Evolutionary conservation across 768 basidiomycete species (phyloP), one percentile per base, ranked within the genome.

Genomic region (Psilocybe subaeruginosa): DNA sequence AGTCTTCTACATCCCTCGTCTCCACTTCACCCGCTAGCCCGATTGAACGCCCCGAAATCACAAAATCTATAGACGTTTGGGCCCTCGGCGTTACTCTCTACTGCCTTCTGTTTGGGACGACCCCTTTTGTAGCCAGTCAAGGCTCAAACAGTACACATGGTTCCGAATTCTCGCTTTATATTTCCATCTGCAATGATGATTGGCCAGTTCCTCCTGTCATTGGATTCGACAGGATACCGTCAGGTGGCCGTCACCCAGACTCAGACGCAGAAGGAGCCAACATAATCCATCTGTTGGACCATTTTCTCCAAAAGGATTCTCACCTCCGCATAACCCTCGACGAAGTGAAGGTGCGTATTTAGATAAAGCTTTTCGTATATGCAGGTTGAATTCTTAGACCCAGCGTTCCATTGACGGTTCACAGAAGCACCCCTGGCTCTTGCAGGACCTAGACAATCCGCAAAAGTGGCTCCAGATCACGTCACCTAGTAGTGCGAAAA

Each of bases 51-150:
- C 86, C 82, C 4, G 82, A 84, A 3, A 90, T 97, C 54, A 94
- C 94, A 43, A 94, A 95, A 72, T 89, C 94, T 3, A 97, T 99
- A 71, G 97, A 99, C 70, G 86, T 99, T 35, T 99, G 97, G 97
- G 97, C 97, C 0, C 83, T 99, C 2, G 97, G 97, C 23, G 91
- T 98, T 31, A 99, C 97, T 2, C 80, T 98, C 4, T 99, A 94
- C 75, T 97, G 95, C 71, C 84, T 99, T 49, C 82, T 99, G 1
- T 98, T 97, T 65, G 97, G 95, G 8, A 79, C 78, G 58, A 85
- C 90, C 1, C 97, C 97, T 1, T 99, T 95, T 74, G 61, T 69
- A 19, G 66, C 76, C 2, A 68, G 70, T 47, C 54, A 58, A 68
- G 66, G 66, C 61, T 23, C 66, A 66, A 23, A 49, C 23, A 16